These are phyloP conservation scores for Aspergillus sclerotialis DNA, from an alignment of 2,329 filamentous ascomycete genomes.

Conservation along the genomic window DNA sequence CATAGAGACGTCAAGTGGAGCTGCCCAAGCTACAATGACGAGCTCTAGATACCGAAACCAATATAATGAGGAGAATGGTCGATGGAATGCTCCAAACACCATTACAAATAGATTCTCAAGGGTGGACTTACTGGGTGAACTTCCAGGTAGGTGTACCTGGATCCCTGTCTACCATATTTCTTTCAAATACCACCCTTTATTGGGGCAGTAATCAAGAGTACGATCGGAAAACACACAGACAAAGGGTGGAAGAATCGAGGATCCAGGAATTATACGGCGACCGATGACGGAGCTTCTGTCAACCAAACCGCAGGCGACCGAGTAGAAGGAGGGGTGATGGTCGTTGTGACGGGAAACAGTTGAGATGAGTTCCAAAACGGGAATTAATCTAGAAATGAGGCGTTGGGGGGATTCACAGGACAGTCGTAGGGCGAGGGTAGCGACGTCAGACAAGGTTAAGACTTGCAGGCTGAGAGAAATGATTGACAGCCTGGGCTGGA, in stretches of 20 bases:
- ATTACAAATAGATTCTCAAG: conserved; percentile 4
- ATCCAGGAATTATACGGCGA: conserved; percentile 5
- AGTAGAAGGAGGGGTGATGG: background rate
- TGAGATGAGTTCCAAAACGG: too few species aligned
- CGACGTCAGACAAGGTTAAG: conserved; percentile 13
- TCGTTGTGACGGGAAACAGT: background rate
- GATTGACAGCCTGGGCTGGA: conserved; percentile 18
- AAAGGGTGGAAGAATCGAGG: background rate
- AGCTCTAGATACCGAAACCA: too few species aligned
- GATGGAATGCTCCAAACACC: too few species aligned
- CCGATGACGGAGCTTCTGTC: conserved; percentile 4
- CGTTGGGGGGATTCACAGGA: conserved; percentile 3
- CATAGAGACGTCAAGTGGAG: background rate
- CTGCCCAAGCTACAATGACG: conserved; percentile 3
- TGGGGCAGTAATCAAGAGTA: conserved; percentile 14
- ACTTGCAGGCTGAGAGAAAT: conserved; percentile 16
- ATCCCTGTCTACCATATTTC: conserved; percentile 90
- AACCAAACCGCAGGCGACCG: background rate
- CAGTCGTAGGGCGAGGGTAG: conserved; percentile 9
- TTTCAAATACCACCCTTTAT: conserved; percentile 40
- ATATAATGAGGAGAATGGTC: too few species aligned
- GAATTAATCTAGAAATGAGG: conserved; percentile 1
- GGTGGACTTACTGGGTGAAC: conserved; percentile 84
- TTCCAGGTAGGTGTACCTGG: conserved; percentile 96
- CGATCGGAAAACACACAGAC: conserved; percentile 10